Base-by-base conservation (phyloP, 371 early-diverging fungal genomes). In the Paraphysoderma sedebokerense region DNA sequence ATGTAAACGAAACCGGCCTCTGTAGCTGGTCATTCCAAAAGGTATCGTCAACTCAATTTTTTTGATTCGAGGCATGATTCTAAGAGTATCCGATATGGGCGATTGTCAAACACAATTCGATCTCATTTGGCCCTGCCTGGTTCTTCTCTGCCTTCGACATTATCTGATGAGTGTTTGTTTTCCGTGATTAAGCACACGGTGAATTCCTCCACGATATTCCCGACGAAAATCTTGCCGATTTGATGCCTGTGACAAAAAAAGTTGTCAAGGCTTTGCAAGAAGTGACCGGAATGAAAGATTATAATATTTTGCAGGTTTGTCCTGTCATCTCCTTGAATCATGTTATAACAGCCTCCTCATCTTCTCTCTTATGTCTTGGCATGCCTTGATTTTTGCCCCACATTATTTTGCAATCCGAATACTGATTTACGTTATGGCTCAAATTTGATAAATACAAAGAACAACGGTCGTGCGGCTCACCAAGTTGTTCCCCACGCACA, bases 401-500 rank as follows among this genome's bases (percentile, higher is more conserved):
- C 19, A 11, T 20, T 36, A 45, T 6, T 17, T 56, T 20, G 11
- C 1, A 26, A 34, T 33, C 23, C 26, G 33, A 17, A 28, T 13
- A 7, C 9, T 5, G 5, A 45, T 17, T 34, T 2, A 28, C 22
- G 28, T 20, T 4, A 5, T 17, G 6, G 46, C 15, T 47, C 26
- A 12, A 33, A 27, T 51, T 28, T 33, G 15, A 35, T 27, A n/a
- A 36, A 26, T 22, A 23, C n/a, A 34, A 50, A 82, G 79, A 87
- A 87, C 68, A 87, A 87, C 53, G 88, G 88, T 12, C 58, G 58
- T 27, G 57, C 79, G 36, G 87, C 85, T 12, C 79, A 79, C 54
- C 61, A 77, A 62, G 77, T 68, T 35, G 87, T 91, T 11, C 74
- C 72, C 24, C 92, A 92, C 54, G 92, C 88, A 15, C 92, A 92